A percentile compares a stretch with the other conserved stretches of the same genome.
Evolutionary conservation across 768 basidiomycete genomes (phyloP).

Genomic region (Hericium coralloides): DNA sequence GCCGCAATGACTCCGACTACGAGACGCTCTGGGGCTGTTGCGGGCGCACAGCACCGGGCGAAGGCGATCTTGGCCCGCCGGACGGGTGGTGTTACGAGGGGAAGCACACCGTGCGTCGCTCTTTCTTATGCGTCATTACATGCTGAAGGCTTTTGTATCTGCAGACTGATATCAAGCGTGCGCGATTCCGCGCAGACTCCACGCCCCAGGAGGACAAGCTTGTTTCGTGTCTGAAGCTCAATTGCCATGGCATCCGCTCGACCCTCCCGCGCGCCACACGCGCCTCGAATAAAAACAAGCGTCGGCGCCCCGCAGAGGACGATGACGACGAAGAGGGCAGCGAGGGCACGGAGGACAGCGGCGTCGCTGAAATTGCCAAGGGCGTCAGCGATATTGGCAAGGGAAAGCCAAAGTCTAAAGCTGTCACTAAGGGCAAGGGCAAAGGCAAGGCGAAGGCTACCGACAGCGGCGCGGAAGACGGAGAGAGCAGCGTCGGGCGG

Average conservation of each 20-base stretch:
- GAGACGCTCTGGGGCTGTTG: conserved; percentile 70
- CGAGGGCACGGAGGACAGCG: conserved; percentile 22
- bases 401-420: conserved; percentile 3
- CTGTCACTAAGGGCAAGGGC: conserved; percentile 4
- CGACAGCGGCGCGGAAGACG: conserved; percentile 8
- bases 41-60: conserved; percentile 59
- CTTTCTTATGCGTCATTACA: not conserved
- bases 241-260: conserved; percentile 39
- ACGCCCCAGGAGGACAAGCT: conserved; percentile 61
- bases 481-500: not conserved
- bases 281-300: conserved; percentile 19
- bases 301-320: conserved; percentile 21
- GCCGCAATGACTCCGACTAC: conserved; percentile 25
- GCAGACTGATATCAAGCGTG: conserved; percentile 66
- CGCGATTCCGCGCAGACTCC: conserved; percentile 72
- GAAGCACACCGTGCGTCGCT: conserved; percentile 50
- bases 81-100: conserved; percentile 88
- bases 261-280: conserved; percentile 16
- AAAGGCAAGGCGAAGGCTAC: conserved; percentile 12
- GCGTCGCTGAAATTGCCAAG: conserved; percentile 22
- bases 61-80: conserved; percentile 75
- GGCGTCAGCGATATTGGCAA: conserved; percentile 12
- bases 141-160: not conserved
- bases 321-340: conserved; percentile 19
- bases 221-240: conserved; percentile 42